A percentile compares a stretch with the other conserved stretches of the same genome.
Evolutionary conservation across 1,284 basidiomycete genomes (phyloP).

Genomic region (Calocybe gambosa): DNA sequence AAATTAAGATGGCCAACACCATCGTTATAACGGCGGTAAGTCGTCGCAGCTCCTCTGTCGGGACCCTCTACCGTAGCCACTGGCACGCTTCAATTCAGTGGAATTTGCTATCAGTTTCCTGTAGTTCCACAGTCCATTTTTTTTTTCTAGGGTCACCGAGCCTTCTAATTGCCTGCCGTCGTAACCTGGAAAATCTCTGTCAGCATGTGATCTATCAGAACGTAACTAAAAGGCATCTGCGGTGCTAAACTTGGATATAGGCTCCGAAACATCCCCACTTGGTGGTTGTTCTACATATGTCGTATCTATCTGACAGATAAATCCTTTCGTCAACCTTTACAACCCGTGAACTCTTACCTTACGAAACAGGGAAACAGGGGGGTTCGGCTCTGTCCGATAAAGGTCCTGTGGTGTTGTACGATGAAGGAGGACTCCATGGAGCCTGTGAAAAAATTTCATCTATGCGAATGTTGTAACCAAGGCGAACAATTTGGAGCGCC

Average conservation of each 20-base stretch:
- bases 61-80: neutral
- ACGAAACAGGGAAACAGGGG: neutral
- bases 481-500: neutral
- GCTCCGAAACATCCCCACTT: neutral
- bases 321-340: conserved; percentile 4
- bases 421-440: too few species aligned
- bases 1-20: conserved; percentile 3
- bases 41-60: neutral
- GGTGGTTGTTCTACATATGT: conserved; percentile 1
- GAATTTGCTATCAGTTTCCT: neutral
- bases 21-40: neutral
- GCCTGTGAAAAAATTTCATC: neutral
- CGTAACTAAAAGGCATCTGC: neutral
- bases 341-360: neutral
- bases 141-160: neutral
- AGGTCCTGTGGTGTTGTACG: neutral
- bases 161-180: neutral
- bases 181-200: neutral
- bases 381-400: neutral
- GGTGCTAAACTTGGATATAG: neutral
- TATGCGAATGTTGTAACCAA: neutral
- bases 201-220: neutral
- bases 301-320: conserved; percentile 3
- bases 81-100: neutral
- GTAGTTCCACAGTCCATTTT: neutral